Percentiles rank a stretch among this genome's conserved stretches.
phyloP scores from a whole-genome alignment of 2,329 filamentous ascomycete genomes.

The Neopestalotiopsis sp. region DNA sequence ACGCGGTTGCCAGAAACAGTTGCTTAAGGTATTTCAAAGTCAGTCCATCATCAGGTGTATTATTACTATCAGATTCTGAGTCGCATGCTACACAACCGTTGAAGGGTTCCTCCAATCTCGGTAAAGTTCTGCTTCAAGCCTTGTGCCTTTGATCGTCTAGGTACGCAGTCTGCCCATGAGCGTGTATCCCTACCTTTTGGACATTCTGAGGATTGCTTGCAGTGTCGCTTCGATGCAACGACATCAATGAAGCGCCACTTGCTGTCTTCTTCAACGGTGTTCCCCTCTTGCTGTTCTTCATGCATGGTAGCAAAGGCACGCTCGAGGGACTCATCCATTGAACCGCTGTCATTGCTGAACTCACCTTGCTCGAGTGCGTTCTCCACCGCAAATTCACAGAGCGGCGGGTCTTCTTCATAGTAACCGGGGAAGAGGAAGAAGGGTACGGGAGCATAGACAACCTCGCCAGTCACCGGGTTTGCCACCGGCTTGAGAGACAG shows the following conservation, averaged over 20 bases:
- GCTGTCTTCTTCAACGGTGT: background rate
- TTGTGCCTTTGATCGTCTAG: no score
- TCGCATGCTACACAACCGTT: no score
- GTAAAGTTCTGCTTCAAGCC: no score
- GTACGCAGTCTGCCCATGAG: no score
- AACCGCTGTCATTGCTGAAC: background rate
- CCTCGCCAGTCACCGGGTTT: background rate
- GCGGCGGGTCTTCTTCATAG: constrained; percentile 1
- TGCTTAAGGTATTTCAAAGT: no score
- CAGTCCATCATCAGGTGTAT: no score
- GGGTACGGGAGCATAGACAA: background rate
- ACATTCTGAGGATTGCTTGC: no score
- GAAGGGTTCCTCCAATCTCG: no score
- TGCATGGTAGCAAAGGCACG: background rate
- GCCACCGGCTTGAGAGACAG: background rate
- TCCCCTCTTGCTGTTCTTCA: background rate
- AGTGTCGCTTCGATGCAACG: no score
- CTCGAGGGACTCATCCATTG: background rate
- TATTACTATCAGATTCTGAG: no score
- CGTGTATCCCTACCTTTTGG: no score
- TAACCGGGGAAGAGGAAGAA: background rate
- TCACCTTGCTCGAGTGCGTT: background rate
- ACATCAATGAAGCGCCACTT: no score
- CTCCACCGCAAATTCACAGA: background rate
- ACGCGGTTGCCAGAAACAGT: background rate